These are phyloP conservation scores for Hemisphaericaspora subhashii DNA, from an alignment of 1,139 yeast genomes.

Conservation along the genomic window DNA sequence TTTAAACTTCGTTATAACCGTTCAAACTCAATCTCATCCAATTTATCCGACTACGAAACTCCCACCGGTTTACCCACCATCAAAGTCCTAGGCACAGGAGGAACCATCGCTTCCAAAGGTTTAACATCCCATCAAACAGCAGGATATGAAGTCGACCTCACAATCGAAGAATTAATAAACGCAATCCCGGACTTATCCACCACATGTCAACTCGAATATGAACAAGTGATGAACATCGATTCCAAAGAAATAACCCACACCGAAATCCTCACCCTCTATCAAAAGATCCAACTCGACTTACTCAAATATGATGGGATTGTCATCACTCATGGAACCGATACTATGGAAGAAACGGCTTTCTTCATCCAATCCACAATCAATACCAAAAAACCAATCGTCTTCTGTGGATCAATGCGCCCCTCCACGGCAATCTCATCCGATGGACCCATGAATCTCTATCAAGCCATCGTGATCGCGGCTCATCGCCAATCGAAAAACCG, in stretches of 20 bases:
- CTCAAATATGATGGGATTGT: slow-evolving; percentile 56
- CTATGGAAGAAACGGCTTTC: slow-evolving; percentile 70
- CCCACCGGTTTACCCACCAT: slow-evolving; percentile 35
- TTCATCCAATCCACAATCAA: slow-evolving; percentile 61
- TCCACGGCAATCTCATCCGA: slow-evolving; percentile 69
- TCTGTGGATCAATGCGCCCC: slow-evolving; percentile 76
- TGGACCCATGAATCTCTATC: slow-evolving; percentile 72
- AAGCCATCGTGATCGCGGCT: slow-evolving; percentile 66
- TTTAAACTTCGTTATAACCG: slow-evolving; percentile 23
- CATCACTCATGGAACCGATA: slow-evolving; percentile 73
- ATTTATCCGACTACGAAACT: slow-evolving; percentile 10
- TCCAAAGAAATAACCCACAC: slow-evolving; percentile 59
- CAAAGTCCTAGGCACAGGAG: slow-evolving; percentile 71
- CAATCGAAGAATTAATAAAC: slow-evolving; percentile 59
- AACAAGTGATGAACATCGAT: slow-evolving; percentile 64
- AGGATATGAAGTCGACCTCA: slow-evolving; percentile 65
- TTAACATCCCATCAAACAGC: slow-evolving; percentile 57
- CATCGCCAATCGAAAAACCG: slow-evolving; percentile 50
- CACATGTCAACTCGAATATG: slow-evolving; percentile 60
- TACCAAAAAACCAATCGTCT: slow-evolving; percentile 59
- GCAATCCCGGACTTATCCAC: slow-evolving; percentile 62
- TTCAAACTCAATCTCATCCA: slow-evolving; percentile 21
- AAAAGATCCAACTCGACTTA: slow-evolving; percentile 45
- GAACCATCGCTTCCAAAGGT: slow-evolving; percentile 72
- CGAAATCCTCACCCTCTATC: slow-evolving; percentile 33